Evolutionary conservation across 2,329 filamentous ascomycete species (phyloP).

Genomic region (Metarhizium rileyi): DNA sequence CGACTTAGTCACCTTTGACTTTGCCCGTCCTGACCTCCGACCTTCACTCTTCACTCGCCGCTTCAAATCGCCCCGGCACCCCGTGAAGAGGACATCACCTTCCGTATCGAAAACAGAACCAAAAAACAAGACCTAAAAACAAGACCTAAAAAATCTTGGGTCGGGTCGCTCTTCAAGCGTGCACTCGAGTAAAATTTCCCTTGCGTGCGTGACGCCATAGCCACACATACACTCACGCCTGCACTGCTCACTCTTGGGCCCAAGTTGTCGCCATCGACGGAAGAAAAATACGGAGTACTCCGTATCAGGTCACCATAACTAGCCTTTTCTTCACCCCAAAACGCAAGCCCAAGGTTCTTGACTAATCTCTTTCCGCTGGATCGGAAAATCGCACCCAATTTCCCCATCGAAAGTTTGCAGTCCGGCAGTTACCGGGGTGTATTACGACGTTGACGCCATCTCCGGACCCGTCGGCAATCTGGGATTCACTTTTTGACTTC

Average conservation of each 20-base stretch:
- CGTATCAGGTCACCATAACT: neutral
- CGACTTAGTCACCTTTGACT: neutral
- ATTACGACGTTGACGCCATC: neutral
- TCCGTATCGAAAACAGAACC: no score
- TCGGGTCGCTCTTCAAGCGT: no score
- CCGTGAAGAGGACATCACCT: no score
- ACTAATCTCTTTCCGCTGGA: conserved; percentile 8
- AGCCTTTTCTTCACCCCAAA: neutral
- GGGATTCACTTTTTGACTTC: no score
- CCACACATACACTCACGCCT: no score
- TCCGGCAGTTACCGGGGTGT: neutral
- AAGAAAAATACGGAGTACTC: no score
- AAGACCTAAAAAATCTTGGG: no score
- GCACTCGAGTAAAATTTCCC: neutral
- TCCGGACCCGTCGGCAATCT: no score
- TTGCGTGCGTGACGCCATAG: conserved; percentile 4
- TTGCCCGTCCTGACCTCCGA: neutral
- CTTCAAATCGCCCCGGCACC: neutral
- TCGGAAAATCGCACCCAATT: conserved; percentile 7
- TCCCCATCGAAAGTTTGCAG: neutral
- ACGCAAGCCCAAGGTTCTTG: neutral
- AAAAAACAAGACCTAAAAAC: neutral
- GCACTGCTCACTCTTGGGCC: conserved; percentile 1
- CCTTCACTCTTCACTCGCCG: neutral
- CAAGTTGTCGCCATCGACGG: neutral